A percentile compares a stretch with the other conserved stretches of the same genome.
Evolutionary conservation across 2,329 filamentous ascomycete species (phyloP).

Genomic region (Rutstroemia sp.): DNA sequence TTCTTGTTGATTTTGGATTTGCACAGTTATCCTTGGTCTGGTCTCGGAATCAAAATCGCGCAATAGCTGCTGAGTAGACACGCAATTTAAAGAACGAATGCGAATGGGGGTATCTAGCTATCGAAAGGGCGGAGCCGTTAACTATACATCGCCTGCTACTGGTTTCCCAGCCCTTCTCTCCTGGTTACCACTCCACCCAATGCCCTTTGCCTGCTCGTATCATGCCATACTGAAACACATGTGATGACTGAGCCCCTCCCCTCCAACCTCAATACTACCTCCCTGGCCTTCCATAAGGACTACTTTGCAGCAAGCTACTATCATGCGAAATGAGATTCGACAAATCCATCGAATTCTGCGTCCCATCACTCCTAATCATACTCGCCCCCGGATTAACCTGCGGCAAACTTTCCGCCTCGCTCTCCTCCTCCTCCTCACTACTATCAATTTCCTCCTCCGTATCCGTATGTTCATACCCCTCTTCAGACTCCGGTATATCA

Average conservation of each 20-base stretch:
- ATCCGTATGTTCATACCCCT: constrained; percentile 70
- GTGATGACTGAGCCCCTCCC: neutral
- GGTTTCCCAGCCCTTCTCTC: too few relatives aligned
- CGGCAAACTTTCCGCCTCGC: constrained; percentile 31
- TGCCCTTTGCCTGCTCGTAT: too few relatives aligned
- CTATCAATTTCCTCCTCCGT: constrained; percentile 57
- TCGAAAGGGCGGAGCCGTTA: too few relatives aligned
- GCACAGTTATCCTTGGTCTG: too few relatives aligned
- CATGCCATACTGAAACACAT: neutral
- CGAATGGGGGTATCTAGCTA: too few relatives aligned
- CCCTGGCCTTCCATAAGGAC: constrained; percentile 14
- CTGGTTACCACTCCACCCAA: too few relatives aligned
- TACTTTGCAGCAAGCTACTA: constrained; percentile 26
- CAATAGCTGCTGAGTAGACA: too few relatives aligned
- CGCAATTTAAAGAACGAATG: too few relatives aligned
- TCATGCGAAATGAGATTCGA: constrained; percentile 21
- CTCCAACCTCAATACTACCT: neutral
- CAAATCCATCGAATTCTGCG: constrained; percentile 29
- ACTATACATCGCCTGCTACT: too few relatives aligned
- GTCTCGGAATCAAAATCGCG: too few relatives aligned
- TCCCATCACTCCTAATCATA: constrained; percentile 30
- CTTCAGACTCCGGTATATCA: constrained; percentile 53
- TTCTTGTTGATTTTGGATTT: neutral
- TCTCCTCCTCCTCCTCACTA: constrained; percentile 31
- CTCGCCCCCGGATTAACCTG: constrained; percentile 17